A percentile compares a stretch with the other conserved stretches of the same genome.
Evolutionary conservation across 306 rosid genomes (phyloP).

Genomic region (Fagus sylvatica): DNA sequence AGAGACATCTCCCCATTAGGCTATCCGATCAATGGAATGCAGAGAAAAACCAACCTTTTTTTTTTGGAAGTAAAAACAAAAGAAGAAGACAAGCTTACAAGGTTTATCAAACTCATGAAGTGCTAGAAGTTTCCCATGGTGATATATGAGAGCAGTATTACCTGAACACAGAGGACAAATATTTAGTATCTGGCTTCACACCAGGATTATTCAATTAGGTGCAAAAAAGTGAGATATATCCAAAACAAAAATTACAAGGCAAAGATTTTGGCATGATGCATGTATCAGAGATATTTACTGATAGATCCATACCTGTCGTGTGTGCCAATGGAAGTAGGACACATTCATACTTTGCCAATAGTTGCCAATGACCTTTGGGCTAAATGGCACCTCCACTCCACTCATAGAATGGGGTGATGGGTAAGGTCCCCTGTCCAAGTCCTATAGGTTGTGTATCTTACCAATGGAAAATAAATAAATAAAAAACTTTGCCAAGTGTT

Average conservation of each 20-base stretch:
- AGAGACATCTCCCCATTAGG: too few species aligned
- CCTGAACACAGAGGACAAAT: constrained; percentile 45
- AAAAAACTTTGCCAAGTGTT: too few species aligned
- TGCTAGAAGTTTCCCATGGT: constrained; percentile 92
- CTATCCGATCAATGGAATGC: background rate
- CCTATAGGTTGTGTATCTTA: too few species aligned
- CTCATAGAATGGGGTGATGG: too few species aligned
- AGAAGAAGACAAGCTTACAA: constrained; percentile 52
- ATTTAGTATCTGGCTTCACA: constrained; percentile 27
- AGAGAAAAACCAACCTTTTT: constrained; percentile 7
- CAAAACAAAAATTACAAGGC: background rate
- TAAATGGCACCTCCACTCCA: too few species aligned
- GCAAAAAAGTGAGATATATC: background rate
- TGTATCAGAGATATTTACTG: background rate
- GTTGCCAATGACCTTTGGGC: too few species aligned
- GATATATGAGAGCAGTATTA: constrained; percentile 89
- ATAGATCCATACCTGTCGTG: background rate
- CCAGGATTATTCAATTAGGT: background rate
- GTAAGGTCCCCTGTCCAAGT: too few species aligned
- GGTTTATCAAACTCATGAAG: constrained; percentile 94
- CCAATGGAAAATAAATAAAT: too few species aligned
- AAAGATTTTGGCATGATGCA: background rate
- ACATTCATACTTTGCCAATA: too few species aligned
- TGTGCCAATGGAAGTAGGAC: background rate
- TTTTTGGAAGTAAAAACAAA: constrained; percentile 1